Evolutionary conservation across 768 basidiomycete genomes (phyloP), one percentile per base, ranked within the genome.

Genomic region (Hericium erinaceus): DNA sequence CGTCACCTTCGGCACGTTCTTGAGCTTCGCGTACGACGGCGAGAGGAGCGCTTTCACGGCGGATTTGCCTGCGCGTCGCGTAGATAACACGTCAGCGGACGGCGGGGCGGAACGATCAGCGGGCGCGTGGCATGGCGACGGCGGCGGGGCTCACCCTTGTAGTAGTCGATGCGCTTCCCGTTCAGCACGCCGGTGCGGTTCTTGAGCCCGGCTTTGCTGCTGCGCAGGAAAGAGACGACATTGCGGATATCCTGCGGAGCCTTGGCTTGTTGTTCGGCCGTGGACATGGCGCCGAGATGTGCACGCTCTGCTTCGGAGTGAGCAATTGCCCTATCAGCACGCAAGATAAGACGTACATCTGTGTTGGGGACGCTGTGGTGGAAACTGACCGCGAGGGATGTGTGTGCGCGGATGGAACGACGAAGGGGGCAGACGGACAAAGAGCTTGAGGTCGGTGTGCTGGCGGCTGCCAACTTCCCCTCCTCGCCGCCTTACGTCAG

Each of bases 101-200:
- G 39, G 57, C 24, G 48, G 8, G 28, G 33, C 33, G 9, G 56
- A 49, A 28, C 55, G 54, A 60, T 41, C n/a, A 26, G 58, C 33
- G 59, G 51, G n/a, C 26, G 48, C 13, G 57, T n/a, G 50, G 8
- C 20, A 58, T 26, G 16, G 39, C 24, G 28, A 50, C 26, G 3
- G 26, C 26, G 39, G 13, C 20, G 28, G 50, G 16, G 63, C 79
- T 64, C 54, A 94, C 95, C 97, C 77, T 94, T 99, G 79, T 98
- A 99, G 74, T 98, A 99, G 72, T 98, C 95, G 54, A 95, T 74
- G 39, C 95, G 85, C 72, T 95, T 97, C 22, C 95, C 95, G 64
- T 92, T 92, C 66, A 98, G 74, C 9, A 94, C 88, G 20, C 97
- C 97, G 10, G 88, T 85, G 61, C 92, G 80, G 55, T 86, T 80